phyloP scores from a whole-genome alignment of 2,329 filamentous ascomycete genomes.

The Colletotrichum tamarilloi region DNA sequence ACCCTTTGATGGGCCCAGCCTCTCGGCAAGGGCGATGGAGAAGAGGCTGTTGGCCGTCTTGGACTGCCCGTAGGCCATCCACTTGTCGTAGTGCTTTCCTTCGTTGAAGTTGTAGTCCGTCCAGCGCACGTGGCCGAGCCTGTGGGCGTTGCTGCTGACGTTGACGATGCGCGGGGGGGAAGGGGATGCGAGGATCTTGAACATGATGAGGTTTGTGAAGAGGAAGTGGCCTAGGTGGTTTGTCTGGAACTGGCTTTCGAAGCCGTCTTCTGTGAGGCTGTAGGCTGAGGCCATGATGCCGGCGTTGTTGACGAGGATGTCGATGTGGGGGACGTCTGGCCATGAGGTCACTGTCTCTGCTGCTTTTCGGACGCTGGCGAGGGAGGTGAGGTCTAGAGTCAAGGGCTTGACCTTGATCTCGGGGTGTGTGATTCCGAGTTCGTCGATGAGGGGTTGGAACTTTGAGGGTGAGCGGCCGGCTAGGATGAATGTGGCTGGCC shows the following conservation, averaged over 20 bases:
- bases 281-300: constrained; percentile 52
- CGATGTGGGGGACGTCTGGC: constrained; percentile 47
- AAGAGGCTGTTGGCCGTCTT: constrained; percentile 44
- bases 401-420: constrained; percentile 48
- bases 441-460: constrained; percentile 47
- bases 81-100: constrained; percentile 38
- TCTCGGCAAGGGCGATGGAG: constrained; percentile 22
- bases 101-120: constrained; percentile 54
- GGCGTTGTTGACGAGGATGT: constrained; percentile 56
- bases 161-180: constrained; percentile 52
- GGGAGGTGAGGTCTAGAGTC: constrained; percentile 51
- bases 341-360: constrained; percentile 49
- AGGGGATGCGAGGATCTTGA: constrained; percentile 41
- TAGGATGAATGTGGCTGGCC: constrained; percentile 56
- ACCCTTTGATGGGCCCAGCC: constrained; percentile 43
- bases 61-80: constrained; percentile 42
- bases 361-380: constrained; percentile 51
- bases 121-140: constrained; percentile 53
- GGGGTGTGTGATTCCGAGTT: constrained; percentile 46
- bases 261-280: constrained; percentile 47
- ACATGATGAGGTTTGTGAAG: constrained; percentile 51
- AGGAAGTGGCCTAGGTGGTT: constrained; percentile 54
- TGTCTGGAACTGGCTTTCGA: constrained; percentile 50
- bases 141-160: constrained; percentile 57
- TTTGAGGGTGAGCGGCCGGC: constrained; percentile 56